Base-by-base conservation (phyloP, 345 rosid species). In the Pseudoturritis turrita region DNA sequence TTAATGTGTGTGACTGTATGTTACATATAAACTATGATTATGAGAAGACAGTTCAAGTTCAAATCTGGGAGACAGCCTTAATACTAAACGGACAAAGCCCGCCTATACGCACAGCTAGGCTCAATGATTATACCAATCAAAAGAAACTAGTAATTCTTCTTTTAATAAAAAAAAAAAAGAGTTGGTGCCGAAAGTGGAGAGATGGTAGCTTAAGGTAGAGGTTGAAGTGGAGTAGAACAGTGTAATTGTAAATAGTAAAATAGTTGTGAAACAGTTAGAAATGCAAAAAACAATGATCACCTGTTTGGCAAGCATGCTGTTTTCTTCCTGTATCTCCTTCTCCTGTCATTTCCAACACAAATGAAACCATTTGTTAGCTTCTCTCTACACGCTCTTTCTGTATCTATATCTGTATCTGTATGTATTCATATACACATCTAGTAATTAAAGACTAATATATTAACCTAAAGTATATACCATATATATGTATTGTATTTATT, bases 251-350 rank as follows among this genome's bases (percentile, higher is more conserved):
- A 31, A 53, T 40, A 71, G 68, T 60, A 50, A 25, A 70, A 70
- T 51, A 71, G 62, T 61, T 50, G 51, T 72, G 47, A 72, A 72
- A 62, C 62, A 62, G 56, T 62, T 15, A 29, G 7, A 40, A 37
- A 17, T 59, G 21, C 40, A 50, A 71, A 41, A 52, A 41, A 62
- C 62, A 62, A 62, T 72, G 76, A 63, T 72, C 37, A 88, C 93
- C 92, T 89, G 85, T 80, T 89, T 84, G 22, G 81, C 79, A 28
- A 87, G 83, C 81, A 84, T 77, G 80, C 64, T 84, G 77, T 89
- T 89, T 63, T 87, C 88, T 62, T 83, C 90, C 66, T 80, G 83
- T 60, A 87, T 85, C 47, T 82, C 83, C 72, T 68, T 89, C 80
- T 85, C 92, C 96, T 89, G 89, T 63, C 67, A 64, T 56, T 77